phyloP scores from a whole-genome alignment of 257 asterid genomes.

The Solanum bulbocastanum region DNA sequence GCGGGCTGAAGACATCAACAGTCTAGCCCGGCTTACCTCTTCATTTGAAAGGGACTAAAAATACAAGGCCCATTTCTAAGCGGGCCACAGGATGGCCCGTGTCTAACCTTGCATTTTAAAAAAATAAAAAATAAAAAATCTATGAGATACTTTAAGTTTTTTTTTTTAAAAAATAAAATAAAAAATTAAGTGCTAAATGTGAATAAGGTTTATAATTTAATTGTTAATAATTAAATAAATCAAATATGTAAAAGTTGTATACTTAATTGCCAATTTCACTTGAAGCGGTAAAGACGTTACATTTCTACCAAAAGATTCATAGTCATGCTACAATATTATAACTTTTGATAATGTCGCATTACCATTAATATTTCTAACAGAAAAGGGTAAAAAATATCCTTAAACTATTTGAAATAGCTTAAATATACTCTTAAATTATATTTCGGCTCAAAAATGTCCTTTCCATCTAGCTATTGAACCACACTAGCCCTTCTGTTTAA shows the following conservation, averaged over 20 bases:
- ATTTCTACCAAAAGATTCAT: not conserved
- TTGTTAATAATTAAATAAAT: not conserved
- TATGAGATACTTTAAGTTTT: not conserved
- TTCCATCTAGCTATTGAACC: no score
- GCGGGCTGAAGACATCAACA: not conserved
- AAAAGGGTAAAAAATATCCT: no score
- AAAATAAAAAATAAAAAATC: no score
- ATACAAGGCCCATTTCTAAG: not conserved
- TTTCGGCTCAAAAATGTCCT: no score
- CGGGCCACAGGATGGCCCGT: not conserved
- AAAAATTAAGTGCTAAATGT: not conserved
- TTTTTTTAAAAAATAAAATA: no score
- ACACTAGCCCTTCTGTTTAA: no score
- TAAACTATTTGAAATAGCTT: no score
- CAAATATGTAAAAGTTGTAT: not conserved
- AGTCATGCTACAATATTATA: no score
- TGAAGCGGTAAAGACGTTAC: not conserved
- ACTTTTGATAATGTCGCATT: no score
- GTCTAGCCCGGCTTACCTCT: not conserved
- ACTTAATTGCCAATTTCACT: not conserved
- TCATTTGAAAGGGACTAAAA: not conserved
- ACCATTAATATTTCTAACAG: no score
- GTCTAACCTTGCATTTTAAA: not conserved
- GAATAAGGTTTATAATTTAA: not conserved
- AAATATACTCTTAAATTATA: no score